Base-by-base conservation (phyloP, 2,329 filamentous ascomycete species). In the Penicillium fuscoglaucum region DNA sequence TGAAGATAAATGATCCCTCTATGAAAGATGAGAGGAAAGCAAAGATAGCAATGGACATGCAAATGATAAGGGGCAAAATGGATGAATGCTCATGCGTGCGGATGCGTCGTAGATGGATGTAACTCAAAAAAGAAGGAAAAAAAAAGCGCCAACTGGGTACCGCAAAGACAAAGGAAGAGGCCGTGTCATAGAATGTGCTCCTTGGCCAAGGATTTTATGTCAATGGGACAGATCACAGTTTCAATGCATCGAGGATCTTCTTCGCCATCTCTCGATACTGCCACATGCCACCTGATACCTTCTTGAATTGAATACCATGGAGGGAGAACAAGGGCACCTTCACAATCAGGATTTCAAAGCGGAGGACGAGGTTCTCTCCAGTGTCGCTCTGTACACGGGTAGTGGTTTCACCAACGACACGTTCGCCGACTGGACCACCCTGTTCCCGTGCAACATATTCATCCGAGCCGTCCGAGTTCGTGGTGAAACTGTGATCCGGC, bases 201-300 rank as follows among this genome's bases (percentile, higher is more conserved):
- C 40, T 33, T 9, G n/a, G 26, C 12, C 19, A 24, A 47, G 15
- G 4, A 17, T 17, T 62, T 35, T 46, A 49, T 48, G 46, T 28
- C 44, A 48, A 52, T 56, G 50, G 40, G 33, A 57, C 33, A 35
- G 44, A 26, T 80, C 78, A 96, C 62, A 98, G 83, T 71, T 87
- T 87, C 66, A 99, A 79, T 74, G 95, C 92, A 71, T 89, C 87
- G 66, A 99, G 80, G 69, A 99, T 97, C 68, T 92, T 92, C 76
- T 96, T 93, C 37, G 95, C 95, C 92, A 98, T 96, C 71, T 91
- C 93, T 81, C 97, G 96, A 79, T 96, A 99, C 76, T 97, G 93
- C 93, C 93, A 98, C 58, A 95, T 98, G 59, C 96, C 93, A 37
- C 95, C 93, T 57, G 90, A 86, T 66, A 98, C 88, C 72, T 95